Evolutionary conservation across 208 protist species (phyloP).

Genomic region (Leishmania major): DNA sequence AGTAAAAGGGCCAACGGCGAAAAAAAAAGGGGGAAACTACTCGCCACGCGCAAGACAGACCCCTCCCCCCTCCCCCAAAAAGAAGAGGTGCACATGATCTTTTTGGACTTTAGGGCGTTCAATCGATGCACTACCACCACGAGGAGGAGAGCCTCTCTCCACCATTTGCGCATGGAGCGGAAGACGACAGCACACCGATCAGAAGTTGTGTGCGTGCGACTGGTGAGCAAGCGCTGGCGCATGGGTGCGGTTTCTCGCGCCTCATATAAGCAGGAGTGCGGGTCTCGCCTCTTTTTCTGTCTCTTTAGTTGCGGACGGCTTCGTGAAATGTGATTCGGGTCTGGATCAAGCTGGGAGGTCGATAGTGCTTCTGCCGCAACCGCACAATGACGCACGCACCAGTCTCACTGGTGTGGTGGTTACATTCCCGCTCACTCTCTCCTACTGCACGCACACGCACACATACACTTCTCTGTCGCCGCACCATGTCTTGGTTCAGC

Average conservation of each 20-base stretch:
- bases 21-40: background rate
- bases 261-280: background rate
- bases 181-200: background rate
- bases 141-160: background rate
- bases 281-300: background rate
- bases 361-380: background rate
- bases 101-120: background rate
- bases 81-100: background rate
- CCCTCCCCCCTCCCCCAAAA: background rate
- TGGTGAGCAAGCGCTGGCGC: background rate
- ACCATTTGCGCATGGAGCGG: background rate
- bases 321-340: background rate
- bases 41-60: background rate
- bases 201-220: background rate
- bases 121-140: background rate
- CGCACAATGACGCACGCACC: background rate
- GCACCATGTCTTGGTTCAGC: background rate
- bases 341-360: background rate
- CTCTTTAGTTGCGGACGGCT: background rate
- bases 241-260: background rate
- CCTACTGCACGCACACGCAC: background rate
- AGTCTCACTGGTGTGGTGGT: background rate
- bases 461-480: background rate
- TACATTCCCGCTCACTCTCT: constrained; percentile 1
- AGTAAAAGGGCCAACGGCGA: background rate